phyloP scores from a whole-genome alignment of 2,329 filamentous ascomycete genomes.

The Aureobasidium sp. region DNA sequence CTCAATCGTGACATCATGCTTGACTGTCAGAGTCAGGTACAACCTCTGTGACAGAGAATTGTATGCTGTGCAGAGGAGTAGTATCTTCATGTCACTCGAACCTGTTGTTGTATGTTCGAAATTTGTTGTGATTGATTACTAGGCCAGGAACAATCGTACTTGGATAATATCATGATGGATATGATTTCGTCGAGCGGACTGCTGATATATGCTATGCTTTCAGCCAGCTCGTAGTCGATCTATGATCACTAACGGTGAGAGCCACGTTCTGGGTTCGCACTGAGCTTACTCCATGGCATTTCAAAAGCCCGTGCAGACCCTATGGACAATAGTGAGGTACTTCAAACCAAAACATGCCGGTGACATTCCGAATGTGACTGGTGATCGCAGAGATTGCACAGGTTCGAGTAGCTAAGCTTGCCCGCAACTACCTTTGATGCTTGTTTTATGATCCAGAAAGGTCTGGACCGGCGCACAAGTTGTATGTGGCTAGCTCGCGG shows the following conservation, averaged over 20 bases:
- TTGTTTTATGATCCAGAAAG: not conserved
- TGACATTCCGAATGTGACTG: not conserved
- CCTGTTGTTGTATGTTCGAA: not conserved
- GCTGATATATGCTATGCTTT: not conserved
- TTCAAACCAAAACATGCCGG: not conserved
- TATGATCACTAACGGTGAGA: not conserved
- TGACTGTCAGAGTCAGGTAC: slow-evolving; percentile 39
- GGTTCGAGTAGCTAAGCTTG: not conserved
- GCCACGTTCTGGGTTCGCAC: not conserved
- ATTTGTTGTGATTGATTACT: not conserved
- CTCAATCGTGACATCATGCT: slow-evolving; percentile 45
- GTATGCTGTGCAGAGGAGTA: slow-evolving; percentile 52
- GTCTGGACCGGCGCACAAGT: not conserved
- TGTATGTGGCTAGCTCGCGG: too few relatives aligned
- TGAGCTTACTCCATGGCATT: not conserved
- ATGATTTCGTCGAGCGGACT: too few relatives aligned
- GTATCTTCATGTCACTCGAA: slow-evolving; percentile 40
- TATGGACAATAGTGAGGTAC: not conserved
- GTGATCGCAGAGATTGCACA: not conserved
- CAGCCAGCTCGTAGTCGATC: not conserved
- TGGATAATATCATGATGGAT: too few relatives aligned
- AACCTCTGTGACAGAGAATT: slow-evolving; percentile 49
- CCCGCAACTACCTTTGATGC: not conserved
- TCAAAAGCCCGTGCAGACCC: not conserved
- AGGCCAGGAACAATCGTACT: not conserved